Conservation (phyloP, 495 filamentous ascomycete species). For the Penicillium goetzii region DNA sequence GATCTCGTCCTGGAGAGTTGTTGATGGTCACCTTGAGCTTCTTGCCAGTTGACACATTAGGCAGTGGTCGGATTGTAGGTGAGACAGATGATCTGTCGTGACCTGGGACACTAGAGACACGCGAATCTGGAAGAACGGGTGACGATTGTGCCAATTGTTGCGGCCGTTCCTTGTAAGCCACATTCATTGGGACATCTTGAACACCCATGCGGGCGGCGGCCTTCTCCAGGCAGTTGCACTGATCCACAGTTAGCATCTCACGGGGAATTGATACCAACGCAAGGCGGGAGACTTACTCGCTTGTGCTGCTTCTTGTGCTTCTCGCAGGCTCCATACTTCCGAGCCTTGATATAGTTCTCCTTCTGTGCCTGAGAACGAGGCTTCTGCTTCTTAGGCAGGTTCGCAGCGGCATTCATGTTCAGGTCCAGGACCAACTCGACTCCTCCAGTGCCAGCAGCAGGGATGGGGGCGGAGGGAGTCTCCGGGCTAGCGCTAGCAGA, state of each 20-base stretch:
- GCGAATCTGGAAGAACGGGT: conserved; percentile 18
- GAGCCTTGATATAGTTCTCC: conserved; percentile 54
- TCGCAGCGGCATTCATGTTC: conserved; percentile 51
- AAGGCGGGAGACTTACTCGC: conserved; percentile 36
- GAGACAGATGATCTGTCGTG: conserved; percentile 14
- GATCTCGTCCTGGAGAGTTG: conserved; percentile 16
- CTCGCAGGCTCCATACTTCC: conserved; percentile 51
- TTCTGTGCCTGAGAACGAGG: conserved; percentile 50
- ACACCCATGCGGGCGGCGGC: conserved; percentile 31
- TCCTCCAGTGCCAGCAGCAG: conserved; percentile 28
- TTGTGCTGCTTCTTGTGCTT: conserved; percentile 56
- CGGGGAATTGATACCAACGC: neutral
- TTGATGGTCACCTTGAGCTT: conserved; percentile 14
- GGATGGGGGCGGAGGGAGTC: conserved; percentile 24
- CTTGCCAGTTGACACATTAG: conserved; percentile 6
- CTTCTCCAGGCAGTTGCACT: conserved; percentile 55
- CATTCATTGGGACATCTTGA: conserved; percentile 24
- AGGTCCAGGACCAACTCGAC: conserved; percentile 51
- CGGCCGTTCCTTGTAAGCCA: conserved; percentile 18
- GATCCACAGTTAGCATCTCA: conserved; percentile 26
- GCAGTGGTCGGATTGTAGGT: conserved; percentile 10
- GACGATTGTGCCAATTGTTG: conserved; percentile 3
- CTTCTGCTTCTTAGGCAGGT: conserved; percentile 52
- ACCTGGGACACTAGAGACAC: conserved; percentile 19
- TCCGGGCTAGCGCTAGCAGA: conserved; percentile 27